Base-by-base conservation (phyloP, 2,329 filamentous ascomycete species). In the Fusarium foetens region DNA sequence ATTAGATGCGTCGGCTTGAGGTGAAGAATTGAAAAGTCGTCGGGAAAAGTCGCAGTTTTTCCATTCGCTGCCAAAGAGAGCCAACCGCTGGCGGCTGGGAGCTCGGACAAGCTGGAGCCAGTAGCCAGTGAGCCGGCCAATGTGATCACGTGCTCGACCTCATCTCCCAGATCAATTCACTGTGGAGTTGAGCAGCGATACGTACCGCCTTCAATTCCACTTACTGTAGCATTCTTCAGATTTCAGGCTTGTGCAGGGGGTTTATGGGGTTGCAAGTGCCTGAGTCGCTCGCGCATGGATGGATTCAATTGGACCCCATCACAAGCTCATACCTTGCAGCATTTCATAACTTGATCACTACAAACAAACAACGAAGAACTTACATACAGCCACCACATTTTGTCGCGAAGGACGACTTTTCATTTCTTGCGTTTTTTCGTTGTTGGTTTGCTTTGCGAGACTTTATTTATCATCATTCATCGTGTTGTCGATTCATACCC, bases 31-130 rank as follows among this genome's bases (percentile, higher is more conserved):
- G 79, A 78, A 78, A 81, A 78, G 76, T 79, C 77, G 71, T 84
- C 83, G 83, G 83, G 82, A 84, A 84, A 85, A 84, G 80, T 84
- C 83, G 83, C 82, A 82, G 81, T 81, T 83, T 84, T 83, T 83
- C 80, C 80, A 77, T 59, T 72, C 70, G 58, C 74, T 76, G 67
- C 63, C 57, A 70, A 67, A 65, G 49, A 68, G 49, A 68, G 57
- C 63, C 70, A 68, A 72, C 61, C 66, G 62, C 69, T 71, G 71
- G 71, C 75, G 73, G 71, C 77, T 75, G 75, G 76, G 75, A 81
- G 80, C 79, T 81, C 79, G 79, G 81, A 68, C 78, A 69, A 75
- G 72, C 75, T 77, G 65, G 74, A 73, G 70, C 73, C 73, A 74
- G 68, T 66, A 71, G 70, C 73, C 73, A 74, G 65, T 66, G 72